A percentile compares a stretch with the other conserved stretches of the same genome.
Evolutionary conservation across 345 rosid species (phyloP).

Genomic region (Eucalyptus cloeziana): DNA sequence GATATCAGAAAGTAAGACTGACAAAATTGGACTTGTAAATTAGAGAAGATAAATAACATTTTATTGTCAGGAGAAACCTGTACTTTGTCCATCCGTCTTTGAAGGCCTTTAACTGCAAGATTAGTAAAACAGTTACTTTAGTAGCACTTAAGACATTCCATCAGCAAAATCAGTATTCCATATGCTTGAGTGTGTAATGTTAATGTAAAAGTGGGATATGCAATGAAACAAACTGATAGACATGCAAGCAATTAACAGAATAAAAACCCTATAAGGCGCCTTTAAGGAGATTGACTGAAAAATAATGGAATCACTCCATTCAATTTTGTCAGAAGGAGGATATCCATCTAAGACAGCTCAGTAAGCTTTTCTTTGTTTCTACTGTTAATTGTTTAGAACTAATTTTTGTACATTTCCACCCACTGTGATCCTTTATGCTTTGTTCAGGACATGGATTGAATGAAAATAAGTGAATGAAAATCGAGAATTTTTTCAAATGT

Average conservation of each 20-base stretch:
- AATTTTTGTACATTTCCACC: not conserved
- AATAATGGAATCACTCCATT: not conserved
- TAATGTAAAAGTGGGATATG: not conserved
- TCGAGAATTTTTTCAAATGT: not conserved
- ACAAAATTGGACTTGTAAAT: not conserved
- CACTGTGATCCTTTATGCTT: not conserved
- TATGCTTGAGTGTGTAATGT: not conserved
- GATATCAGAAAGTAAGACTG: not conserved
- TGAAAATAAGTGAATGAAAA: not conserved
- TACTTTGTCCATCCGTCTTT: slow-evolving; percentile 37
- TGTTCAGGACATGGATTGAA: not conserved
- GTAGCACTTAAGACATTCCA: not conserved
- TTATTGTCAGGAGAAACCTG: slow-evolving; percentile 19
- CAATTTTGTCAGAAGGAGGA: not conserved
- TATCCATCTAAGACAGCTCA: not conserved
- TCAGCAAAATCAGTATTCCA: not conserved
- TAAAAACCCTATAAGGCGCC: not conserved
- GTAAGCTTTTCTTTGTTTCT: not conserved
- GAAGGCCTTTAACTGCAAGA: slow-evolving; percentile 63
- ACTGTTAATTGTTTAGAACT: not conserved
- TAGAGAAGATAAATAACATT: not conserved
- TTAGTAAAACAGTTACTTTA: not conserved
- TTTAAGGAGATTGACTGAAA: not conserved
- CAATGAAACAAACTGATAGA: not conserved
- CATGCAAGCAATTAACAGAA: not conserved